Percentiles rank a stretch among this genome's conserved stretches.
Evolutionary conservation across 2,329 filamentous ascomycete species (phyloP).

Genomic region (Teratosphaeria zuluensis): DNA sequence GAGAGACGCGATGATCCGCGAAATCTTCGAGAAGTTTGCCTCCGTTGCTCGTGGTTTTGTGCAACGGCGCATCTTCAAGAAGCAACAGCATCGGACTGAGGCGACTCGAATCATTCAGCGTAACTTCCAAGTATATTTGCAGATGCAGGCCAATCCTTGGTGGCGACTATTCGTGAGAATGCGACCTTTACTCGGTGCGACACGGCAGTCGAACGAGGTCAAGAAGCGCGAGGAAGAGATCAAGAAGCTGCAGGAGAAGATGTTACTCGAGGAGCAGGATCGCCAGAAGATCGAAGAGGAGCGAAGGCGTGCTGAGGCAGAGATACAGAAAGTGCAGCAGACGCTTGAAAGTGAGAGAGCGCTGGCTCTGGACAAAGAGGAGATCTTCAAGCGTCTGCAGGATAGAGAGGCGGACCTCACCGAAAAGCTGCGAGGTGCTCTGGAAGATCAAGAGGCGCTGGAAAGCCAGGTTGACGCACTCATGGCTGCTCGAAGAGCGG

Average conservation of each 20-base stretch:
- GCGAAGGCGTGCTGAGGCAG: slow-evolving; percentile 71
- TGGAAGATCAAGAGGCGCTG: slow-evolving; percentile 87
- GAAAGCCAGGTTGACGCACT: slow-evolving; percentile 89
- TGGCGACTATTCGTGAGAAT: slow-evolving; percentile 93
- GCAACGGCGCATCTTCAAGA: slow-evolving; percentile 79
- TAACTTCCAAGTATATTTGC: slow-evolving; percentile 86
- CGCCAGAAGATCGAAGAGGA: slow-evolving; percentile 83
- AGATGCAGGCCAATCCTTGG: slow-evolving; percentile 89
- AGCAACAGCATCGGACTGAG: slow-evolving; percentile 87
- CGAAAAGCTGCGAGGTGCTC: slow-evolving; percentile 83
- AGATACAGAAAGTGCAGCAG: slow-evolving; percentile 83
- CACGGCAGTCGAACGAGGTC: slow-evolving; percentile 82
- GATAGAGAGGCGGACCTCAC: slow-evolving; percentile 81
- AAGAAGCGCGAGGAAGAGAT: slow-evolving; percentile 95
- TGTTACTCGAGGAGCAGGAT: slow-evolving; percentile 64
- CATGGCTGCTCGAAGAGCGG: slow-evolving; percentile 77
- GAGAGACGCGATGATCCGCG: slow-evolving; percentile 80
- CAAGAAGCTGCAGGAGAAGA: slow-evolving; percentile 71
- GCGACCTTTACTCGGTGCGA: slow-evolving; percentile 88
- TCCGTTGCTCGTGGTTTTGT: slow-evolving; percentile 83
- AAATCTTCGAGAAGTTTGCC: slow-evolving; percentile 91
- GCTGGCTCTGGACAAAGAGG: slow-evolving; percentile 94
- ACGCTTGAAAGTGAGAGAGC: slow-evolving; percentile 91
- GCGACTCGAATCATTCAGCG: slow-evolving; percentile 89
- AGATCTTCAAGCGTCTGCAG: slow-evolving; percentile 96